Evolutionary conservation across 2,329 filamentous ascomycete species (phyloP).

Genomic region (Xylariaceae sp.): DNA sequence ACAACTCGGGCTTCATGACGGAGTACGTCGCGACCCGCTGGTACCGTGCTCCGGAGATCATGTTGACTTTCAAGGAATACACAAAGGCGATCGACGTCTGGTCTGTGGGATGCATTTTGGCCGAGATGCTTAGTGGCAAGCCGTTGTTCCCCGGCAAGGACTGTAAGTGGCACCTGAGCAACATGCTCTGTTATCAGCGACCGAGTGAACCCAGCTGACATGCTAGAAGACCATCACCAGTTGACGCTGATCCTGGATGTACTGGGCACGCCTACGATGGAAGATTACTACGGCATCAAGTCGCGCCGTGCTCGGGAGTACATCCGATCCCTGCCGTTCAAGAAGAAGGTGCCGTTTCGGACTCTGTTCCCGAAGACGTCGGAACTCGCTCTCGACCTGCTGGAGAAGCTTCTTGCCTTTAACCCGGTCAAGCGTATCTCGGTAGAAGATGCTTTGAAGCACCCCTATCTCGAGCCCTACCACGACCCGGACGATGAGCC

Average conservation of each 20-base stretch:
- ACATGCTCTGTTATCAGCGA: neutral
- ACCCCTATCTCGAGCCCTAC: constrained; percentile 97
- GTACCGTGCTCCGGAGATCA: constrained; percentile 98
- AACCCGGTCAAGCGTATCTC: constrained; percentile 98
- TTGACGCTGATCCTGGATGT: constrained; percentile 95
- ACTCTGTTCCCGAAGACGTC: constrained; percentile 98
- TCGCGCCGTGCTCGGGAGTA: constrained; percentile 95
- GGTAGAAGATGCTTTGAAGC: constrained; percentile 93
- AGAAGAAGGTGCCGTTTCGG: constrained; percentile 99
- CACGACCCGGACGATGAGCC: constrained; percentile 98
- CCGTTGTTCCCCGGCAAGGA: constrained; percentile 97
- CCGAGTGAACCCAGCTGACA: constrained; percentile 11
- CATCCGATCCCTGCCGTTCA: constrained; percentile 95
- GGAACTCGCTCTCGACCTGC: constrained; percentile 85
- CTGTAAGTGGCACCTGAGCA: constrained; percentile 54
- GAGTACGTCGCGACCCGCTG: constrained; percentile 99
- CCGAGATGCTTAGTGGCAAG: constrained; percentile 98
- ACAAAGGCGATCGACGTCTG: constrained; percentile 99
- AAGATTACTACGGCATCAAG: constrained; percentile 99
- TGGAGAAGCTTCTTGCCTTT: constrained; percentile 95
- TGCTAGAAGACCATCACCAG: constrained; percentile 79
- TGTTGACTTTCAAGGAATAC: constrained; percentile 99
- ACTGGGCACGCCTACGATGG: constrained; percentile 96
- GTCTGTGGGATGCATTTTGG: constrained; percentile 96
- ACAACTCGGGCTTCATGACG: constrained; percentile 99